Base-by-base conservation (phyloP, 805 yeast genomes). In the Yamadazyma phyllophila region DNA sequence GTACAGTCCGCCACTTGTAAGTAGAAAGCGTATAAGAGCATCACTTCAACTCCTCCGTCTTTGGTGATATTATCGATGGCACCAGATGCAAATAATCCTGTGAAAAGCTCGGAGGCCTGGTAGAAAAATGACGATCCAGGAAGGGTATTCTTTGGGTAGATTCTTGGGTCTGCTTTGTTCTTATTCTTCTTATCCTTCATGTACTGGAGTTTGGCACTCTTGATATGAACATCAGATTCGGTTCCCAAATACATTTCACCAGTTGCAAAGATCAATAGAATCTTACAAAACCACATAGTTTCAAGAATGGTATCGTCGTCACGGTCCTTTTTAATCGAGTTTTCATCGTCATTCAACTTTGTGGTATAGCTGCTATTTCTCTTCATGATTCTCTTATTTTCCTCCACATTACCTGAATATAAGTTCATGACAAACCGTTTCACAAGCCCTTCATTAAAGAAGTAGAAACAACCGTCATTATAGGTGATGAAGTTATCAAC, bases 171-270 rank as follows among this genome's bases (percentile, higher is more conserved):
- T 15, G 27, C 32, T 11, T 52, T 45, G 33, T 42, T 49, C 45
- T 44, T 49, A 35, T 39, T 47, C 39, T 45, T 53, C 44, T 49
- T 44, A 36, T 46, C 52, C 34, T 16, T 26, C 39, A 34, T 53
- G 16, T 48, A 46, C 38, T 42, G 44, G 7, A 49, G 47, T 15
- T 61, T 62, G 49, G 68, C 56, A 43, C 66, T 69, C 48, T 68
- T 66, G 3, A 83, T 81, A 56, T 82, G 83, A 16, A 74, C 67
- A 51, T 78, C 80, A 43, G 85, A 83, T 10, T 85, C 84, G 0
- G 89, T 83, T 1, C 92, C 92, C 31, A 85, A 62, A 56, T 86
- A 86, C 88, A 86, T 85, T 59, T 86, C 95, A 13, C 95, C 94
- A 39, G 81, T 76, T 4, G 92, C 88, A 61, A 86, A 85, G 17